These are phyloP conservation scores for Lachnellula subtilissima DNA, from an alignment of 2,329 filamentous ascomycete species.

Conservation along the genomic window DNA sequence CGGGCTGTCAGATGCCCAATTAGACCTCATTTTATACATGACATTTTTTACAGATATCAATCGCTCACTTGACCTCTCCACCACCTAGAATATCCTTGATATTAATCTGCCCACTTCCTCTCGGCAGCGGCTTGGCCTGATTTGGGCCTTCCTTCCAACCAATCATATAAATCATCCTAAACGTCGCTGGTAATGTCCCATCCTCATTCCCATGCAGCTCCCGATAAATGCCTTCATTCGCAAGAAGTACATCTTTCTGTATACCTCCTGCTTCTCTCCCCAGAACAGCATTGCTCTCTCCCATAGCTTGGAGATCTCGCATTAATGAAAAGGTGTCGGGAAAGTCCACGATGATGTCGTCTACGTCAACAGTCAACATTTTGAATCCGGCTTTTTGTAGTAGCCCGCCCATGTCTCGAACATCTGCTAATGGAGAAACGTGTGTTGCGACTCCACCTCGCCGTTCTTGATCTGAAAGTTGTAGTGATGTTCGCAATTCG, in stretches of 20 bases:
- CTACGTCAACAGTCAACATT: constrained; percentile 92
- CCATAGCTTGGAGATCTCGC: constrained; percentile 94
- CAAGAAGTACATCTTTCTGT: constrained; percentile 76
- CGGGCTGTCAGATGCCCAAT: no score
- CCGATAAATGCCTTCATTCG: constrained; percentile 82
- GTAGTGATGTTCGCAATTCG: constrained; percentile 87
- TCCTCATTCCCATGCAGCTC: constrained; percentile 80
- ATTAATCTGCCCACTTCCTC: constrained; percentile 82
- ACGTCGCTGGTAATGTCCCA: constrained; percentile 78
- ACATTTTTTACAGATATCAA: neutral
- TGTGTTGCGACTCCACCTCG: constrained; percentile 88
- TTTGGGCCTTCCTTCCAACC: constrained; percentile 85
- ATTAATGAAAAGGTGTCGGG: constrained; percentile 86
- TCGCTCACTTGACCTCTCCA: constrained; percentile 25
- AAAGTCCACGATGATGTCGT: constrained; percentile 95
- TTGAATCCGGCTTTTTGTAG: constrained; percentile 87
- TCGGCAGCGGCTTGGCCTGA: constrained; percentile 72
- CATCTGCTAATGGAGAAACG: constrained; percentile 86
- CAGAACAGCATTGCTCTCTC: constrained; percentile 84
- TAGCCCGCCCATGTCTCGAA: constrained; percentile 83
- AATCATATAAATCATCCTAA: constrained; percentile 97
- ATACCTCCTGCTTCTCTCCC: constrained; percentile 78
- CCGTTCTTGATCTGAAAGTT: constrained; percentile 86
- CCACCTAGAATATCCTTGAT: constrained; percentile 72
- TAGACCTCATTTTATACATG: no score